Evolutionary conservation across 192 early-diverging fungal species (phyloP), one percentile per base, ranked within the genome.

Genomic region (Linnemannia hyalina): DNA sequence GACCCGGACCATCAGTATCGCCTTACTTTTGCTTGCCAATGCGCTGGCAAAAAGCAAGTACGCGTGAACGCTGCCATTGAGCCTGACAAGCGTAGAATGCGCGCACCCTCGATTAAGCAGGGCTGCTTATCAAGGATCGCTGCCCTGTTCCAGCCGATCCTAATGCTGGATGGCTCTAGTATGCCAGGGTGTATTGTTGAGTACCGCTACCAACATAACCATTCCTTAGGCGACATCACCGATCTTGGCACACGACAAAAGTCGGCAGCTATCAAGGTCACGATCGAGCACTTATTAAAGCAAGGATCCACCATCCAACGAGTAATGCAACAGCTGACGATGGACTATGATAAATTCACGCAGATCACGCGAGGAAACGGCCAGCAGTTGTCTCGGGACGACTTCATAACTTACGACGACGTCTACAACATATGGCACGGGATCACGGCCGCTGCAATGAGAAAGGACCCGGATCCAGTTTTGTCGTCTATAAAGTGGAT

Each of bases 181-280:
- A 36, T 55, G 9, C 38, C 29, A 4, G 74, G 23, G 9, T 74
- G 40, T 54, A 20, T 35, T 26, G 68, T 82, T 18, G 55, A 22
- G 35, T 82, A 82, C 23, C 54, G 8, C 18, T 82, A 72, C 36
- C 52, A 74, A 6, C 81, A 82, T 76, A 77, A 82, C 41, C 81
- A 82, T 54, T 16, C 40, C 18, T 1, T 82, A n/a, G n/a, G n/a
- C n/a, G n/a, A n/a, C n/a, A n/a, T n/a, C n/a, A n/a, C n/a, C n/a
- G n/a, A n/a, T n/a, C n/a, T n/a, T n/a, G n/a, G n/a, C n/a, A n/a
- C n/a, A n/a, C n/a, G n/a, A n/a, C n/a, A n/a, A n/a, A n/a, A n/a
- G n/a, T n/a, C n/a, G n/a, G n/a, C n/a, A n/a, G n/a, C n/a, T n/a
- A n/a, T n/a, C n/a, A n/a, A n/a, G n/a, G n/a, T n/a, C n/a, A n/a